Evolutionary conservation across 208 protist species (phyloP), one percentile per base, ranked within the genome.

Genomic region (Trypanosoma mega): DNA sequence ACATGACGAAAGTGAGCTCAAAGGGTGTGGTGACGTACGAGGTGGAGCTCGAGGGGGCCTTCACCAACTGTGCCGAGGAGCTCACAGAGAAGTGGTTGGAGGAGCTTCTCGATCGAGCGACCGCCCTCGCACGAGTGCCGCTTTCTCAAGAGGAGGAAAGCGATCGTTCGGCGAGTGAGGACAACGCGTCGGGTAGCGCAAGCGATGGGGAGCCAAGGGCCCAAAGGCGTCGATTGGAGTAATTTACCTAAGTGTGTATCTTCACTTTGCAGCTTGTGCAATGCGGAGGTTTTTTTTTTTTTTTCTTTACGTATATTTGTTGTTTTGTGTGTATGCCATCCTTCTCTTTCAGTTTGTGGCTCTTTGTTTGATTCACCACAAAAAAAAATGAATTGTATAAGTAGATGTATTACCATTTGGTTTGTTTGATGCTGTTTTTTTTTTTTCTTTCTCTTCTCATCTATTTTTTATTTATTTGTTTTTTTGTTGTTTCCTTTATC

Each of bases 41-140:
- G 49, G 83, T 94, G 30, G 87, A 94, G 59, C 18, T 94, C 3
- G 87, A 94, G 64, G 77, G 66, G 7, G 57, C 76, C 5, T 82
- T 85, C 30, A 64, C 21, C 16, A 57, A 78, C 21, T 18, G 43
- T 14, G 44, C 30, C 30, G 51, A 45, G 1, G 69, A 78, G 23
- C 54, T 93, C 21, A 93, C 78, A 3, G 52, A 61, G 55, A 55
- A 26, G 58, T 85, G 75, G 75, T 33, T 93, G 18, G 52, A 31
- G 14, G 73, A 76, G 4, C 70, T 87, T 26, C 29, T 91, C 45
- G 16, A 29, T n/a, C 73, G 76, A 9, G 65, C 78, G 29, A 27
- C 76, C 21, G 50, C 37, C 4, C 39, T 92, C 18, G 71, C 71
- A 18, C 50, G 21, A 16, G n/a, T 87, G n/a, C 24, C 21, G 9